Percentiles rank a stretch among this genome's conserved stretches.
Conservation (phyloP, 1,284 basidiomycete species). For the Apiotrichum mycotoxinovorans region DNA sequence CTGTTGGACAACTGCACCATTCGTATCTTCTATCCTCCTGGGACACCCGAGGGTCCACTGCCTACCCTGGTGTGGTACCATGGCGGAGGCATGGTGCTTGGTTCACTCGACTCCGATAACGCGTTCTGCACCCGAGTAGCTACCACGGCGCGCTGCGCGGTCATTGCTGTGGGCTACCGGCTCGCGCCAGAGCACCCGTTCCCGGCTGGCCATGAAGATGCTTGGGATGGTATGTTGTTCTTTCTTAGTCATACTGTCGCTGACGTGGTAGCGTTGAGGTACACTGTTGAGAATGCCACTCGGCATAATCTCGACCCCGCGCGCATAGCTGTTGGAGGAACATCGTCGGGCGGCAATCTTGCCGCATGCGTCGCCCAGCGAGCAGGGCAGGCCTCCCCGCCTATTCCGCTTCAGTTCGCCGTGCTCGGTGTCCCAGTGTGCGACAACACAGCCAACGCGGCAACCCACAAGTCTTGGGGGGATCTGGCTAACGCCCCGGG, state of each 20-base stretch:
- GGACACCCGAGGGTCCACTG: not conserved
- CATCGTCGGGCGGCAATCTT: not conserved
- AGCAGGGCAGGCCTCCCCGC: not conserved
- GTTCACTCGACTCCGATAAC: slow-evolving; percentile 59
- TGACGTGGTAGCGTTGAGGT: not conserved
- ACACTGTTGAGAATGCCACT: not conserved
- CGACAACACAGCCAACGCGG: not conserved
- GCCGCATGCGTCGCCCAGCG: not conserved
- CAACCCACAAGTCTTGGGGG: not conserved
- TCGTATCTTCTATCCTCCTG: not conserved
- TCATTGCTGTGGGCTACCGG: slow-evolving; percentile 67
- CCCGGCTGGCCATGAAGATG: slow-evolving; percentile 70
- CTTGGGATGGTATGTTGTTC: slow-evolving; percentile 29
- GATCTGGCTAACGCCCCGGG: not conserved
- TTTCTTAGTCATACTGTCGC: not conserved
- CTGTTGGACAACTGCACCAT: not conserved
- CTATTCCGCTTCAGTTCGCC: not conserved
- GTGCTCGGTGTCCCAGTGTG: not conserved
- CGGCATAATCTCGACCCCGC: not conserved
- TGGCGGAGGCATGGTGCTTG: slow-evolving; percentile 67
- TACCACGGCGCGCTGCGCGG: slow-evolving; percentile 50
- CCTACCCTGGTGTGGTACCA: slow-evolving; percentile 6
- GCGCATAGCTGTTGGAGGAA: not conserved
- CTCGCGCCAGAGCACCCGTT: slow-evolving; percentile 70
- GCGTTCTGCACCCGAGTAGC: slow-evolving; percentile 50